A percentile compares a stretch with the other conserved stretches of the same genome.
phyloP scores from a whole-genome alignment of 352 stramenopile genomes.

The Phytophthora agathidicida region DNA sequence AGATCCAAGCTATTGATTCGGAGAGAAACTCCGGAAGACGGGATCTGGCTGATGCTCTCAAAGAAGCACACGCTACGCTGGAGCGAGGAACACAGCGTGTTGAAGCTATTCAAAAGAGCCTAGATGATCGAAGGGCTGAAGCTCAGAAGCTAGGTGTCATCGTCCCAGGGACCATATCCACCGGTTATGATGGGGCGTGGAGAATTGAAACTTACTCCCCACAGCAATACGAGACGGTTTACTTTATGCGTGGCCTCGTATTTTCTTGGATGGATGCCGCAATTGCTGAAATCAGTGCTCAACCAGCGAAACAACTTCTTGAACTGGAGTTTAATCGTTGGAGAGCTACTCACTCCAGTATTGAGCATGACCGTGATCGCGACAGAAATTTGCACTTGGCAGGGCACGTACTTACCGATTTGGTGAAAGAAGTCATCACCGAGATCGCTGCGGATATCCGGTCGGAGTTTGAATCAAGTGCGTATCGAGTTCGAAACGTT shows the following conservation, averaged over 20 bases:
- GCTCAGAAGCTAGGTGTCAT: constrained; percentile 22
- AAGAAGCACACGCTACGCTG: constrained; percentile 35
- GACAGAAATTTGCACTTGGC: constrained; percentile 6
- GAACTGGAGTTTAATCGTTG: constrained; percentile 36
- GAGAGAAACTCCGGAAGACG: constrained; percentile 32
- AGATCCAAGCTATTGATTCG: constrained; percentile 31
- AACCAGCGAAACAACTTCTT: constrained; percentile 38
- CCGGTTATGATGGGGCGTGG: constrained; percentile 38
- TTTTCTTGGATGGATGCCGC: constrained; percentile 48
- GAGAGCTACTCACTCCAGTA: constrained; percentile 19
- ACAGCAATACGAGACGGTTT: constrained; percentile 36
- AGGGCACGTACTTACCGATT: constrained; percentile 13
- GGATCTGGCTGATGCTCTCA: constrained; percentile 29
- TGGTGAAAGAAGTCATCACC: constrained; percentile 32
- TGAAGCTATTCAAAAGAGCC: constrained; percentile 30
- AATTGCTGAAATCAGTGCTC: constrained; percentile 11
- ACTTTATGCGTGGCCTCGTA: constrained; percentile 48
- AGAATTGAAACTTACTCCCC: constrained; percentile 51
- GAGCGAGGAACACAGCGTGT: constrained; percentile 20
- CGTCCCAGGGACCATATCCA: not conserved
- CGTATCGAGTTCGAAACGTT: constrained; percentile 22
- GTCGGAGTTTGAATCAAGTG: constrained; percentile 37
- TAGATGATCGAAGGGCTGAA: constrained; percentile 36
- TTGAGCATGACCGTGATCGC: constrained; percentile 27
- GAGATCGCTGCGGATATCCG: constrained; percentile 49